Percentiles rank a stretch among this genome's conserved stretches.
phyloP scores from a whole-genome alignment of 129 eudicot genomes.

The Flaveria trinervia region DNA sequence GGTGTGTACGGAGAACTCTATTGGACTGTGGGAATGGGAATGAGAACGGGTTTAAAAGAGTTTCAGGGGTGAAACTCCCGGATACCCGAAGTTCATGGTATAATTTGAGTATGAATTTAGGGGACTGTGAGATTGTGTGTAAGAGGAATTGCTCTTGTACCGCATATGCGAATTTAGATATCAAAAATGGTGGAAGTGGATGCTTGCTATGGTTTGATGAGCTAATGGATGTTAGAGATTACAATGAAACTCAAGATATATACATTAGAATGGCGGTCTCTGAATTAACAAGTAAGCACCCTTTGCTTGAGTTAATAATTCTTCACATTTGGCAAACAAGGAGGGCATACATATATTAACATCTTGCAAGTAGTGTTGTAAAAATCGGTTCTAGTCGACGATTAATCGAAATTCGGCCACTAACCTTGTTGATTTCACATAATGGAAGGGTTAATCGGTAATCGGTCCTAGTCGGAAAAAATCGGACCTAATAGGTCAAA shows the following conservation, averaged over 20 bases:
- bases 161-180: constrained; percentile 24
- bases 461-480: no score
- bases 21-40: constrained; percentile 32
- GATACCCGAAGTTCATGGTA: constrained; percentile 30
- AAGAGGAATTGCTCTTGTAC: constrained; percentile 6
- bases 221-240: constrained; percentile 23
- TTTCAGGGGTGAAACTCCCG: constrained; percentile 43
- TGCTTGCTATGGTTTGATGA: constrained; percentile 22
- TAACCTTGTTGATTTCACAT: no score
- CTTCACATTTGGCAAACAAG: background rate
- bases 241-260: constrained; percentile 16
- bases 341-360: background rate
- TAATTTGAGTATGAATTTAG: constrained; percentile 14
- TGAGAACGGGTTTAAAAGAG: constrained; percentile 39
- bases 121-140: constrained; percentile 14
- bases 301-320: background rate
- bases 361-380: no score
- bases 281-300: constrained; percentile 7
- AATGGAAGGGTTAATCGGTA: no score
- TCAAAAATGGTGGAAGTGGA: constrained; percentile 20
- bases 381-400: no score
- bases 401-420: no score
- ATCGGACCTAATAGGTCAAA: no score
- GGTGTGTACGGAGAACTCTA: constrained; percentile 41
- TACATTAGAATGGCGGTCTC: constrained; percentile 19